Conservation (phyloP, 1,139 yeast genomes). For the Scheffersomyces illinoinensis region DNA sequence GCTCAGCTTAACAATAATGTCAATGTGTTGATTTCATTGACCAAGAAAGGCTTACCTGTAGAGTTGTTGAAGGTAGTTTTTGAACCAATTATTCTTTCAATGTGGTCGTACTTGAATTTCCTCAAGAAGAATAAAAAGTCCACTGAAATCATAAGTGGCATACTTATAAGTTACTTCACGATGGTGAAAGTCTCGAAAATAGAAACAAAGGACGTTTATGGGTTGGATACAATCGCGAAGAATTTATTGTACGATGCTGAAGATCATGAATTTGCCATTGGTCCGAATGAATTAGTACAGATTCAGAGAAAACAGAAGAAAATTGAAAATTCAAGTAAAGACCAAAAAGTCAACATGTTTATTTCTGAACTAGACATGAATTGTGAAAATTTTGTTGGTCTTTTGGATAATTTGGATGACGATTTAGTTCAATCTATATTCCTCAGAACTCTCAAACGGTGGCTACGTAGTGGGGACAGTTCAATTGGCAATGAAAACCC, state of each 20-base stretch:
- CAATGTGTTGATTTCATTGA: slow-evolving; percentile 64
- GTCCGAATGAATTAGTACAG: slow-evolving; percentile 57
- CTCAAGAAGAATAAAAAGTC: slow-evolving; percentile 40
- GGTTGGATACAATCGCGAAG: slow-evolving; percentile 39
- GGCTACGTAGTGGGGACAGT: slow-evolving; percentile 42
- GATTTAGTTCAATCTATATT: slow-evolving; percentile 51
- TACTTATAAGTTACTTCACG: slow-evolving; percentile 50
- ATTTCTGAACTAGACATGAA: slow-evolving; percentile 53
- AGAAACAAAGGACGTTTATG: slow-evolving; percentile 18
- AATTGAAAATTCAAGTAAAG: slow-evolving; percentile 14
- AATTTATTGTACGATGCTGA: slow-evolving; percentile 47
- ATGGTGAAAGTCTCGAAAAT: slow-evolving; percentile 27
- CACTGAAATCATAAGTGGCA: slow-evolving; percentile 44
- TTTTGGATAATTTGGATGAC: slow-evolving; percentile 54
- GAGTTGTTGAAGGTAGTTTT: slow-evolving; percentile 47
- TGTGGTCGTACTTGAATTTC: slow-evolving; percentile 68
- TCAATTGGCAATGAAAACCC: slow-evolving; percentile 44
- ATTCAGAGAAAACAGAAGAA: slow-evolving; percentile 30
- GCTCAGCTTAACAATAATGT: slow-evolving; percentile 58
- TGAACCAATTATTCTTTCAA: slow-evolving; percentile 41
- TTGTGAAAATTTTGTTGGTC: slow-evolving; percentile 44
- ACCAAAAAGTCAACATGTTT: slow-evolving; percentile 29
- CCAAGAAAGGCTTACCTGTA: slow-evolving; percentile 49
- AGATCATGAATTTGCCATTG: slow-evolving; percentile 41
- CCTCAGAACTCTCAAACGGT: slow-evolving; percentile 53